Base-by-base conservation (phyloP, 345 rosid genomes). In the Sonneratia caseolaris region DNA sequence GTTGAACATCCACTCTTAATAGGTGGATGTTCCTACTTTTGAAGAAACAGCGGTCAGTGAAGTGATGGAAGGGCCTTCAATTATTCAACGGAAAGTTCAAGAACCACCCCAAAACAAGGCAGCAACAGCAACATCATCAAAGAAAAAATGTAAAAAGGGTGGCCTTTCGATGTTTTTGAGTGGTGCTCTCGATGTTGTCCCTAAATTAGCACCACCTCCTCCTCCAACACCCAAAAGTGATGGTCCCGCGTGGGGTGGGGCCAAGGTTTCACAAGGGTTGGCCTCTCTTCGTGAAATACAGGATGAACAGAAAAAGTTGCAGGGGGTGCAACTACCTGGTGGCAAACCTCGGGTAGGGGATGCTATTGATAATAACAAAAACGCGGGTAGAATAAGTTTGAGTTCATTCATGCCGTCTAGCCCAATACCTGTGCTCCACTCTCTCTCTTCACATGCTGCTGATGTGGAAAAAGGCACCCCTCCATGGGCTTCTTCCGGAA, bases 191-290 rank as follows among this genome's bases (percentile, higher is more conserved):
- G 99, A 95, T 69, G 91, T 89, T 51, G 18, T 71, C 62, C 87
- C 97, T 11, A 86, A 84, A 81, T 80, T 73, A 42, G 70, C 82
- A 36, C 82, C 84, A 3, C 84, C 89, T 43, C 83, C 89, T 43
- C 91, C 91, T 5, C 86, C 82, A 68, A 79, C 83, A 69, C 92
- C 97, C 3, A 87, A 78, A 81, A 81, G 70, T 56, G 96, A 90
- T 82, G 98, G 97, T 61, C 99, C 96, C 69, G 99, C 84, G 11
- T 95, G 99, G 97, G 99, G 99, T 27, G 98, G 97, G 59, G 97
- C 89, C 64, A 90, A 90, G 85, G 70, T 88, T 71, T 75, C 89
- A 19, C 92, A 88, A 45, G 99, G 87, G 66, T 82, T 76, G 53
- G 79, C 93, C 71, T 90, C 98, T 3, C 97, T 92, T 64, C 91